Base-by-base conservation (phyloP, 139 green algal species). In the Chlorella sp. region DNA sequence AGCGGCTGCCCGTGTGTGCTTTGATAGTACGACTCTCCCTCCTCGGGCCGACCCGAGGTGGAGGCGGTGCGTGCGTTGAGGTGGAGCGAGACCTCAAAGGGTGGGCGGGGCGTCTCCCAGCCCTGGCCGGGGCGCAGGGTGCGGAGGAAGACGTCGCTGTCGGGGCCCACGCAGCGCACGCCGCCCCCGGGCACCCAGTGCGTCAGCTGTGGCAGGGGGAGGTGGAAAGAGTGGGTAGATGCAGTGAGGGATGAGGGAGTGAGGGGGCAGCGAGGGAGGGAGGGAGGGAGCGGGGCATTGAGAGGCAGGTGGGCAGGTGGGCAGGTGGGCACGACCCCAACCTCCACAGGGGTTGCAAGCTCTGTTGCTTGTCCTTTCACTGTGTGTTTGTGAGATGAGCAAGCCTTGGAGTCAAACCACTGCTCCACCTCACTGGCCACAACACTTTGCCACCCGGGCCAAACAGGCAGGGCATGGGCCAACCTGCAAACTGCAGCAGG, bases 51-150 rank as follows among this genome's bases (percentile, higher is more conserved):
- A 26, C 66, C 86, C 1, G 53, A 60, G n/a, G 64, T 81, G 37
- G 79, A 76, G 1, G 68, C 73, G 11, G 39, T 39, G 61, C 86
- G 83, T 4, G 60, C 61, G 2, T 40, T 75, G 66, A 87, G 30
- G 66, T 87, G 88, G 18, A 89, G 24, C 32, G 30, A 36, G 71
- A 97, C 96, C 93, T 97, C 94, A 91, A 96, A 98, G 3, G 97
- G 97, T 32, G 94, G 86, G 3, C 96, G 69, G 0, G 96, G 95
- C 26, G 88, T 95, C 90, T 99, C 97, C 95, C 95, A 99, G n/a
- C 92, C 89, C 32, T 91, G 85, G 24, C 91, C 94, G 60, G 95
- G 91, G 34, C 34, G 48, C 68, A 96, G 66, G 36, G 91, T 92
- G 37, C 87, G 84, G 89, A 95, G 96, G 86, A 94, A 92, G 14